A percentile compares a stretch with the other conserved stretches of the same genome.
These are phyloP conservation scores for Leucocoprinus leucothites DNA, from an alignment of 768 basidiomycete genomes.

Conservation along the genomic window DNA sequence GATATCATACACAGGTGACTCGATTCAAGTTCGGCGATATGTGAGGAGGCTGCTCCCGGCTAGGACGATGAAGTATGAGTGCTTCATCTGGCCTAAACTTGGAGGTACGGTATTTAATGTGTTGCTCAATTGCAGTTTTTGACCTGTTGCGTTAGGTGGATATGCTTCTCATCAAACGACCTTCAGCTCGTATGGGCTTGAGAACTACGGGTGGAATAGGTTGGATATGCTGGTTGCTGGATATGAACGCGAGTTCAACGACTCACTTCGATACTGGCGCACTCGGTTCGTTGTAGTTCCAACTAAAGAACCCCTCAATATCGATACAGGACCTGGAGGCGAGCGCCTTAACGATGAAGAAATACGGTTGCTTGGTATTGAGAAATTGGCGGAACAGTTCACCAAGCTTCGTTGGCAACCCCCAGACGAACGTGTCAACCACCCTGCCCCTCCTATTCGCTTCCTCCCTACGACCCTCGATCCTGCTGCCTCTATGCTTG, in stretches of 20 bases:
- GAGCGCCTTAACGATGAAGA: constrained; percentile 86
- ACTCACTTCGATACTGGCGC: constrained; percentile 88
- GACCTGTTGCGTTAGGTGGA: constrained; percentile 39
- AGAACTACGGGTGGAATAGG: constrained; percentile 88
- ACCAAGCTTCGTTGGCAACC: constrained; percentile 79
- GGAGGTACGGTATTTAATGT: constrained; percentile 39
- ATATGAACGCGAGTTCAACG: constrained; percentile 76
- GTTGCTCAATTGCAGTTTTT: neutral
- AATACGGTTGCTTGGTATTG: constrained; percentile 83
- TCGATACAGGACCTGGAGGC: constrained; percentile 55
- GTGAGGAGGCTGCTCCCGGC: constrained; percentile 68
- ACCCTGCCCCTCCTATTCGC: constrained; percentile 57
- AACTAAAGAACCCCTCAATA: constrained; percentile 62
- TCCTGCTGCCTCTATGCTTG: constrained; percentile 75
- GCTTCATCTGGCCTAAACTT: constrained; percentile 91
- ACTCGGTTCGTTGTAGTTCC: constrained; percentile 94
- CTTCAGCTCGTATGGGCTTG: constrained; percentile 76
- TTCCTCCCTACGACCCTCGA: constrained; percentile 84
- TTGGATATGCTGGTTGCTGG: constrained; percentile 84
- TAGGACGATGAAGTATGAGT: constrained; percentile 73
- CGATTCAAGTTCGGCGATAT: constrained; percentile 84
- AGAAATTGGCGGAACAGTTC: constrained; percentile 87
- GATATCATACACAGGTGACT: constrained; percentile 87
- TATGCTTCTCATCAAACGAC: constrained; percentile 77
- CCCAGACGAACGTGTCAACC: constrained; percentile 49